Percentiles rank a stretch among this genome's conserved stretches.
phyloP scores from a whole-genome alignment of 257 asterid species.

The Ophiorrhiza pumila region DNA sequence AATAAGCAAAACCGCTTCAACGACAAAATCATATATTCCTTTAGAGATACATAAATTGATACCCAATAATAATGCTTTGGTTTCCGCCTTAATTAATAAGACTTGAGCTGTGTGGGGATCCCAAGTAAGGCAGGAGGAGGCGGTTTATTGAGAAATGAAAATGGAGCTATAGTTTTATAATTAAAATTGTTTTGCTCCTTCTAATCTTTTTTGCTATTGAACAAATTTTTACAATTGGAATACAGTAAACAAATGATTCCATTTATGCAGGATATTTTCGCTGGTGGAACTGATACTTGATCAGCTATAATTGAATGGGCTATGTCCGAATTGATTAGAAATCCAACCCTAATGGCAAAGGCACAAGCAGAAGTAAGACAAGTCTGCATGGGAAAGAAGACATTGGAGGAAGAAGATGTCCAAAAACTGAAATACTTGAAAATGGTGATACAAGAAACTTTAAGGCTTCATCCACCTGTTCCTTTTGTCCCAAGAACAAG shows the following conservation, averaged over 20 bases:
- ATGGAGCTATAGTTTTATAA: not conserved
- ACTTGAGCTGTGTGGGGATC: no score
- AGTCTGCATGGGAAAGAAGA: not conserved
- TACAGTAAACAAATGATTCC: no score
- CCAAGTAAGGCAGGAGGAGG: no score
- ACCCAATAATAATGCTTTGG: no score
- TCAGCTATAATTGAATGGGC: slow-evolving; percentile 5
- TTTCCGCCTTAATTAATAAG: no score
- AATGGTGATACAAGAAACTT: not conserved
- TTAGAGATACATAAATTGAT: no score
- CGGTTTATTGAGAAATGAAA: no score
- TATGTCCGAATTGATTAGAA: slow-evolving; percentile 3
- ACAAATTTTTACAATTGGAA: no score
- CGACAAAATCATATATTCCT: no score
- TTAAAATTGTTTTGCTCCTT: no score
- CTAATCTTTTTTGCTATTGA: no score
- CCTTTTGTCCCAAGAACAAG: slow-evolving; percentile 5
- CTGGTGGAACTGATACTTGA: not conserved
- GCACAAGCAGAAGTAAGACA: slow-evolving; percentile 4
- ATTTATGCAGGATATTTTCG: not conserved
- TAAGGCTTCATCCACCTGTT: slow-evolving; percentile 4
- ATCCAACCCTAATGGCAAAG: not conserved
- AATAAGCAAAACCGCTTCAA: no score
- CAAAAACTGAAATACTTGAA: not conserved
- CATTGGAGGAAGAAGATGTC: not conserved